Conservation (phyloP, 306 rosid species). For the Acacia confusa region DNA sequence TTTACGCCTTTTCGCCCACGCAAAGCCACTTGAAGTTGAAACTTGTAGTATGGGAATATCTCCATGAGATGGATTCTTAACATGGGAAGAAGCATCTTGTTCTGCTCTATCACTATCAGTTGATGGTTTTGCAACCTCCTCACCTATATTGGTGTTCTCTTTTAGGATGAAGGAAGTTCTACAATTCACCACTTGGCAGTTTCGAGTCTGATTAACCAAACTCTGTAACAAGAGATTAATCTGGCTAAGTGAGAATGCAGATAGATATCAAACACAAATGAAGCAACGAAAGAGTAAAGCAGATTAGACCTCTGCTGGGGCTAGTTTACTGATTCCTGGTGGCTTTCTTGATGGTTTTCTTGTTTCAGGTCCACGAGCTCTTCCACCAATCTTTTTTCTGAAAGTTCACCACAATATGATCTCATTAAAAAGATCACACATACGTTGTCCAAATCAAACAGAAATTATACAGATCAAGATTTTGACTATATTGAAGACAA, state of each 20-base stretch:
- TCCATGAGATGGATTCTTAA: constrained; percentile 79
- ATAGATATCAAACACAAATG: constrained; percentile 6
- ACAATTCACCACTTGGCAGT: constrained; percentile 43
- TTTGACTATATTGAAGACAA: constrained; percentile 26
- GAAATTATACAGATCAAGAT: background rate
- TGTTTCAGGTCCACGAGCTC: constrained; percentile 66
- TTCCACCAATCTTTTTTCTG: constrained; percentile 82
- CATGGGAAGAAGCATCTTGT: constrained; percentile 54
- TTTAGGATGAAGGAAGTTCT: constrained; percentile 41
- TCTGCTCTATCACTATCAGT: constrained; percentile 48
- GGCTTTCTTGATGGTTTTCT: constrained; percentile 81
- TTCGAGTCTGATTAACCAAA: constrained; percentile 46
- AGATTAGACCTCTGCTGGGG: constrained; percentile 70
- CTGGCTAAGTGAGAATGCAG: constrained; percentile 3
- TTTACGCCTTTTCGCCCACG: constrained; percentile 93
- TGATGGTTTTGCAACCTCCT: constrained; percentile 53
- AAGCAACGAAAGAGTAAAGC: constrained; percentile 23
- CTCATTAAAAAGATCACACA: background rate
- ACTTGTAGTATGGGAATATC: constrained; percentile 91
- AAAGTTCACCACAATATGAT: constrained; percentile 33
- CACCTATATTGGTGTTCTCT: constrained; percentile 36
- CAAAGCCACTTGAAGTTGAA: constrained; percentile 94
- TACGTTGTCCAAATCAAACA: background rate
- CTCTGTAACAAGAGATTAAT: constrained; percentile 55
- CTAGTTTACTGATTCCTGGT: constrained; percentile 70